Evolutionary conservation across 306 rosid species (phyloP).

Genomic region (Rosa rugosa): DNA sequence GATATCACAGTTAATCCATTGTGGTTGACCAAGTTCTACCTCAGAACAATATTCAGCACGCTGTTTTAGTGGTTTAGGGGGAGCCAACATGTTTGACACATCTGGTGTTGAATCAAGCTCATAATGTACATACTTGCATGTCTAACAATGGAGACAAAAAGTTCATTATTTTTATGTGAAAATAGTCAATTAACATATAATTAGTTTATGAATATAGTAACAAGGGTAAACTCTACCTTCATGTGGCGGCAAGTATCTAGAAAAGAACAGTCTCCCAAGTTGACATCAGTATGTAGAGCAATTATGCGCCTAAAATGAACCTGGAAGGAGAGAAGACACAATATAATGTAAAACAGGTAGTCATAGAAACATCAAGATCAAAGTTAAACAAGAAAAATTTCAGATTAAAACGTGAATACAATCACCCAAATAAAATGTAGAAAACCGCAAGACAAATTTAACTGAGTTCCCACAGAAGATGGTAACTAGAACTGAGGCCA

Average conservation of each 20-base stretch:
- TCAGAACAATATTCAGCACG: constrained; percentile 99
- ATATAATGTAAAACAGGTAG: constrained; percentile 1
- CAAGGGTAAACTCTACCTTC: constrained; percentile 61
- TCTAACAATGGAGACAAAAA: constrained; percentile 46
- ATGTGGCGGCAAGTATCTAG: constrained; percentile 98
- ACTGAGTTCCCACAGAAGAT: neutral
- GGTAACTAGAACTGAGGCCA: neutral
- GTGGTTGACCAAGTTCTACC: constrained; percentile 96
- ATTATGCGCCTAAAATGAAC: constrained; percentile 95
- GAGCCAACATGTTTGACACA: constrained; percentile 64
- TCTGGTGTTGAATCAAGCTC: constrained; percentile 92
- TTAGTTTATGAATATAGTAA: constrained; percentile 8
- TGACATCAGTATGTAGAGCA: constrained; percentile 94
- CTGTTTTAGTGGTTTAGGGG: constrained; percentile 64
- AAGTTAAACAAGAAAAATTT: neutral
- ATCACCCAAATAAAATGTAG: neutral
- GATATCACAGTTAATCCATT: constrained; percentile 97
- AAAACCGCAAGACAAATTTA: neutral
- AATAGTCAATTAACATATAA: neutral
- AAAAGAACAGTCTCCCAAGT: constrained; percentile 95
- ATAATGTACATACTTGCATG: constrained; percentile 95
- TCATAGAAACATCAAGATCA: neutral
- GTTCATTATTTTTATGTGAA: constrained; percentile 17
- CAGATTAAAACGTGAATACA: neutral
- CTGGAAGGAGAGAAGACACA: constrained; percentile 41